A percentile compares a stretch with the other conserved stretches of the same genome.
Conservation (phyloP, 2,329 filamentous ascomycete species). For the Colletotrichum plurivorum region DNA sequence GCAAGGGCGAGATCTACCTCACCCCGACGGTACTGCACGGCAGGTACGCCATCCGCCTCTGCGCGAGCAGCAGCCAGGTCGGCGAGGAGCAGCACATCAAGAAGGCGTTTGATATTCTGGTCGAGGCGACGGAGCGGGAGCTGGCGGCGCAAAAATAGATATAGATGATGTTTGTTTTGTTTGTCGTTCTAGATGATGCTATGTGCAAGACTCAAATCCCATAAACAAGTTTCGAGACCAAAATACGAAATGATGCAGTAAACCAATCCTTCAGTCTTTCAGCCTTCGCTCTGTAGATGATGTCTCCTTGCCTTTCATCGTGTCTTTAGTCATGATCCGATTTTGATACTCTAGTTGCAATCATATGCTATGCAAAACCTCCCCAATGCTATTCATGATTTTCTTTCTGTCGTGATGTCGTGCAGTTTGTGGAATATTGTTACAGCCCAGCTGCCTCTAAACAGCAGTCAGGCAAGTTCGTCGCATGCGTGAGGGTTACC, state of each 20-base stretch:
- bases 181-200: constrained; percentile 41
- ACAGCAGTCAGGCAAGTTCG: too few species aligned
- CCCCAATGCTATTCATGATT: constrained; percentile 1
- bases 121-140: constrained; percentile 73
- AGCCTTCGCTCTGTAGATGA: constrained; percentile 5
- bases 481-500: not conserved
- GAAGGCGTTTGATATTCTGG: constrained; percentile 81
- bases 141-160: constrained; percentile 45
- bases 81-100: constrained; percentile 81
- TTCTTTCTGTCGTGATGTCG: constrained; percentile 6
- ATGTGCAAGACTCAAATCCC: not conserved
- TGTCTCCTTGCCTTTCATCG: not conserved
- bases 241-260: not conserved
- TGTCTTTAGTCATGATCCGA: not conserved
- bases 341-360: not conserved
- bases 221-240: not conserved
- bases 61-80: constrained; percentile 77
- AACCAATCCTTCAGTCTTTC: not conserved
- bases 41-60: constrained; percentile 84
- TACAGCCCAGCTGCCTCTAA: not conserved
- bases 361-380: constrained; percentile 1
- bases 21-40: constrained; percentile 83
- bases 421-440: constrained; percentile 1
- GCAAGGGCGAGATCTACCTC: constrained; percentile 83
- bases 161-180: constrained; percentile 41